Evolutionary conservation across 495 filamentous ascomycete genomes (phyloP).

Genomic region (Aspergillus avenaceus): DNA sequence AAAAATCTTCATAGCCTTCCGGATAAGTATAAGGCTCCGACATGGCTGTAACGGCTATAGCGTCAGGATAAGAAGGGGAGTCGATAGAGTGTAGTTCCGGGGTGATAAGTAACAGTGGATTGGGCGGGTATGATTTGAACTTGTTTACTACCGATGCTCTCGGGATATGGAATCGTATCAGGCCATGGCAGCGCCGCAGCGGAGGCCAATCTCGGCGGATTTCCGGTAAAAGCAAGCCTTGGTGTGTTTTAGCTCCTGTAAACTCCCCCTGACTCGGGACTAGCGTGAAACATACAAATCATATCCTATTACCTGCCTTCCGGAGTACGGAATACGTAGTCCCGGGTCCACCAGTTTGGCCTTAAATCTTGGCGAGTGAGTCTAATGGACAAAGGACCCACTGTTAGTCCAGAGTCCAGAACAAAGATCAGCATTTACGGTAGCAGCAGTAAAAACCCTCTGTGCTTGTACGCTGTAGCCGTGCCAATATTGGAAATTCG

Average conservation of each 20-base stretch:
- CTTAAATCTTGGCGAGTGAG: neutral
- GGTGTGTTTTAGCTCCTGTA: neutral
- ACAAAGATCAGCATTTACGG: neutral
- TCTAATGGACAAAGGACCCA: neutral
- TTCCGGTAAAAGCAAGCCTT: neutral
- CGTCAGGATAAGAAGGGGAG: too few relatives aligned
- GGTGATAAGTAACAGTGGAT: too few relatives aligned
- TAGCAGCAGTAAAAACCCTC: neutral
- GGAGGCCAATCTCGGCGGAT: neutral
- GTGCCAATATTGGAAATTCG: neutral
- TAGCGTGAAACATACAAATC: constrained; percentile 8
- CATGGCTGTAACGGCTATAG: too few relatives aligned
- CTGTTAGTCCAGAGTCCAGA: neutral
- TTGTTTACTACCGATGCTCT: too few relatives aligned
- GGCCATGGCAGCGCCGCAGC: too few relatives aligned
- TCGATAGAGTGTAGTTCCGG: too few relatives aligned
- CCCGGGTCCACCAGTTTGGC: neutral
- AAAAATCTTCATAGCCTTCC: too few relatives aligned
- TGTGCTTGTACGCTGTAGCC: too few relatives aligned
- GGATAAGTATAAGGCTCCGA: too few relatives aligned
- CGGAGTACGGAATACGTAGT: neutral
- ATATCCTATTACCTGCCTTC: neutral
- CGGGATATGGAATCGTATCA: too few relatives aligned
- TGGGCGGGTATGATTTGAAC: too few relatives aligned
- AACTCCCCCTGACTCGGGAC: constrained; percentile 3